Percentiles rank a stretch among this genome's conserved stretches.
phyloP scores from a whole-genome alignment of 495 filamentous ascomycete genomes.

The Hypoxylon fragiforme region DNA sequence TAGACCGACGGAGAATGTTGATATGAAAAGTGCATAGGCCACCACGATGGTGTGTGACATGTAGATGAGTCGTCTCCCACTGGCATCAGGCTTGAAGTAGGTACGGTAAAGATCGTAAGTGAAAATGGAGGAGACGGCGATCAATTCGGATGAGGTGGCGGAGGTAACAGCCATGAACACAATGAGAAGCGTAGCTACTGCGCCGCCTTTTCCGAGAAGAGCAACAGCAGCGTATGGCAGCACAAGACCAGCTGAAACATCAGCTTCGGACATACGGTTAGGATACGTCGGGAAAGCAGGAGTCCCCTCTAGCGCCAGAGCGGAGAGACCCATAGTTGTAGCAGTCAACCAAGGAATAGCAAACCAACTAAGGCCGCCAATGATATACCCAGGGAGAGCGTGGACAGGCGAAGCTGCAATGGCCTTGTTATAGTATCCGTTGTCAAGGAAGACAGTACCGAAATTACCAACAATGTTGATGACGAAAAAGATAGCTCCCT shows the following conservation, averaged over 20 bases:
- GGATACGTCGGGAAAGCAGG: conserved; percentile 75
- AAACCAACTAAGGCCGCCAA: conserved; percentile 92
- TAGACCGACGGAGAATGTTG: conserved; percentile 79
- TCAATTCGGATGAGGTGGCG: conserved; percentile 85
- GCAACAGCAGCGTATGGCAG: conserved; percentile 87
- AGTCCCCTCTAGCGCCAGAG: conserved; percentile 76
- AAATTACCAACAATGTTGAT: conserved; percentile 91
- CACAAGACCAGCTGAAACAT: conserved; percentile 85
- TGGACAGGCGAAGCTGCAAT: conserved; percentile 89
- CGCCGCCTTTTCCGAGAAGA: conserved; percentile 86
- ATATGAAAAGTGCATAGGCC: conserved; percentile 79
- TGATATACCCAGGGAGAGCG: conserved; percentile 89
- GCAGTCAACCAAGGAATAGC: conserved; percentile 93
- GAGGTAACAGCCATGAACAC: conserved; percentile 97
- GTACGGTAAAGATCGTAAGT: conserved; percentile 91
- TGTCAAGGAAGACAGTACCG: conserved; percentile 79
- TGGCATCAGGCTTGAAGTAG: conserved; percentile 63
- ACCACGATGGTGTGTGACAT: conserved; percentile 80
- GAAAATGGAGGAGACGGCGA: conserved; percentile 89
- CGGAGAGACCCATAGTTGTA: conserved; percentile 92
- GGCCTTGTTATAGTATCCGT: conserved; percentile 91
- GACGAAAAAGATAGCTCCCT: conserved; percentile 93
- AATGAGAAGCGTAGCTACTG: conserved; percentile 78
- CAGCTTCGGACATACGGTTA: conserved; percentile 67
- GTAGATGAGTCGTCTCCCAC: conserved; percentile 80